Evolutionary conservation across 768 basidiomycete genomes (phyloP), one percentile per base, ranked within the genome.

Genomic region (Xerocomus brunneocitrinus): DNA sequence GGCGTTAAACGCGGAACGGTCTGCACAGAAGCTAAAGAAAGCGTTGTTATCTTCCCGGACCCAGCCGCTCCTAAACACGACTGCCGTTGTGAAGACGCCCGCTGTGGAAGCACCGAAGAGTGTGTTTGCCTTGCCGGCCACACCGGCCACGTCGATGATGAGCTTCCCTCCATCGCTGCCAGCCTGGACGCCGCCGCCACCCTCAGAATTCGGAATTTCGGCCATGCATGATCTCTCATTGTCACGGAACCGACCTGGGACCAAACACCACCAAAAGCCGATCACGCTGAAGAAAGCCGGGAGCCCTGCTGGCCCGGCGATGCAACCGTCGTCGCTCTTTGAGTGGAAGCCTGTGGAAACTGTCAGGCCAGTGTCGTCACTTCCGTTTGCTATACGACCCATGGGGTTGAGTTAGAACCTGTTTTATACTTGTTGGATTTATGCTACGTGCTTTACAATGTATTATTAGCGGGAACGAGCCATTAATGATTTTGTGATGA

Each of bases 1-100:
- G 2, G 89, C 91, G 24, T 73, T 94, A 44, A 88, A 89, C 54
- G 85, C 89, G 0, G 91, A 93, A 68, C 76, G 87, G 30, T 80
- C 86, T 6, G 86, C 86, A 2, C 79, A 81, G 47, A 79, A 75
- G 54, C 74, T 93, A 51, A 92, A 91, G 69, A 75, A 74, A 5
- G 84, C 84, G 0, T 73, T 93, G 8, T 68, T 91, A 24, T 64
- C 73, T 6, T 76, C 76, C 1, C 79, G 89, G 32, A 76, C 76
- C 51, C 76, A 82, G 55, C 90, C 91, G 0, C 68, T 88, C 34
- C 68, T 91, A 38, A 91, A 89, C 62, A 79, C 71, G 6, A 79
- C 75, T 50, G 83, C 79, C 1, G 60, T 58, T 2, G 38, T 10
- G n/a, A 57, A 53, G 41, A 41, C 43, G 5, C 51, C 49, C 7